These are phyloP conservation scores for Ceratocystis ficicola DNA, from an alignment of 2,329 filamentous ascomycete genomes.

Conservation along the genomic window DNA sequence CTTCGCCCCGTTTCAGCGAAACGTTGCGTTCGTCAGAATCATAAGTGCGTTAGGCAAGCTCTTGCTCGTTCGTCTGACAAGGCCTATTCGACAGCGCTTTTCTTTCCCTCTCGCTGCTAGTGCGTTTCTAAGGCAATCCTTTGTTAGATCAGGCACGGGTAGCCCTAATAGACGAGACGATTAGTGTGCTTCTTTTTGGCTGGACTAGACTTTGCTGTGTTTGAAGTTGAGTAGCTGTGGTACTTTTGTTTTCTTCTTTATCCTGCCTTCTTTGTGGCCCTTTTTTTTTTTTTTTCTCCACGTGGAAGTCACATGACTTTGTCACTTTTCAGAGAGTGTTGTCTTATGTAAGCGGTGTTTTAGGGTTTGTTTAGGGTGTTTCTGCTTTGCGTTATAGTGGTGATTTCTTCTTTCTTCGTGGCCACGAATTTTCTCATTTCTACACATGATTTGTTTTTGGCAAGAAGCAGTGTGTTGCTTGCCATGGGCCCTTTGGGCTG, in stretches of 20 bases:
- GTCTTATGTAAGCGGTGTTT: background rate
- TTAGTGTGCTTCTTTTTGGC: background rate
- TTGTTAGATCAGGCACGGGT: background rate
- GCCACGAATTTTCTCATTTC: background rate
- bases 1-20: background rate
- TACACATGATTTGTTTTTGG: background rate
- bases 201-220: background rate
- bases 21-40: constrained; percentile 9
- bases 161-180: background rate
- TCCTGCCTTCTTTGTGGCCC: background rate
- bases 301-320: constrained; percentile 6
- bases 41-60: background rate
- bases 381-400: background rate
- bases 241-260: background rate
- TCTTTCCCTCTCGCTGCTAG: background rate
- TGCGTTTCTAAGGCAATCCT: background rate
- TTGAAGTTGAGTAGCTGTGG: background rate
- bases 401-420: background rate
- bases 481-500: constrained; percentile 7
- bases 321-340: background rate
- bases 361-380: background rate
- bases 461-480: background rate
- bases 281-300: background rate
- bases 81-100: background rate
- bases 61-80: background rate